Evolutionary conservation across 148 eudicot species (phyloP).

Genomic region (Persicaria maculosa): DNA sequence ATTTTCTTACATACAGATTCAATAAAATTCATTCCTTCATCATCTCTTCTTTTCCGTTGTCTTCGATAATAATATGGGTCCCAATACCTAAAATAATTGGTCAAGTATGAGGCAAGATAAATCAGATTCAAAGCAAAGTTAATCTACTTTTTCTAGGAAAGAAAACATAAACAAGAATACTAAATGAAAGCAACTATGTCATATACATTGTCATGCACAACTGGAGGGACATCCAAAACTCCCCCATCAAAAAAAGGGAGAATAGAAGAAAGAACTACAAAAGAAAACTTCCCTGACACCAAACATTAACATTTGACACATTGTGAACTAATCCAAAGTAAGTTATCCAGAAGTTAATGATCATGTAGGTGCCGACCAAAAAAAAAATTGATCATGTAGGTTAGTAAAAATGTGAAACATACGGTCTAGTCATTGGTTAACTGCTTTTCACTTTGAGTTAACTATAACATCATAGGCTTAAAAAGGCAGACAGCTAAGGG

Average conservation of each 20-base stretch:
- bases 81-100: conserved; percentile 60
- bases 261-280: not conserved
- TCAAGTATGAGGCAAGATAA: conserved; percentile 3
- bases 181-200: not conserved
- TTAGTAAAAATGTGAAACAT: too few relatives aligned
- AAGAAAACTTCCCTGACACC: not conserved
- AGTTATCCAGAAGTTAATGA: too few relatives aligned
- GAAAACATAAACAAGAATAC: not conserved
- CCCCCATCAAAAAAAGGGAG: not conserved
- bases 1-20: conserved; percentile 58
- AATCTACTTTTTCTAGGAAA: not conserved
- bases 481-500: too few relatives aligned
- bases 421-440: too few relatives aligned
- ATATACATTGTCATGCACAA: not conserved
- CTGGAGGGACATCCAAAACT: not conserved
- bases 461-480: too few relatives aligned
- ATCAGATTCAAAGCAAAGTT: not conserved
- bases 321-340: not conserved
- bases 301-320: not conserved
- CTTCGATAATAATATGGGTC: conserved; percentile 88
- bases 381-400: too few relatives aligned
- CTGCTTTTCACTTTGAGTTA: too few relatives aligned
- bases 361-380: too few relatives aligned
- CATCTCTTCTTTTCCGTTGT: conserved; percentile 35
- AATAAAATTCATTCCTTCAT: conserved; percentile 70